phyloP scores from a whole-genome alignment of 192 early-diverging fungal genomes.

The Chytriomyces confervae region DNA sequence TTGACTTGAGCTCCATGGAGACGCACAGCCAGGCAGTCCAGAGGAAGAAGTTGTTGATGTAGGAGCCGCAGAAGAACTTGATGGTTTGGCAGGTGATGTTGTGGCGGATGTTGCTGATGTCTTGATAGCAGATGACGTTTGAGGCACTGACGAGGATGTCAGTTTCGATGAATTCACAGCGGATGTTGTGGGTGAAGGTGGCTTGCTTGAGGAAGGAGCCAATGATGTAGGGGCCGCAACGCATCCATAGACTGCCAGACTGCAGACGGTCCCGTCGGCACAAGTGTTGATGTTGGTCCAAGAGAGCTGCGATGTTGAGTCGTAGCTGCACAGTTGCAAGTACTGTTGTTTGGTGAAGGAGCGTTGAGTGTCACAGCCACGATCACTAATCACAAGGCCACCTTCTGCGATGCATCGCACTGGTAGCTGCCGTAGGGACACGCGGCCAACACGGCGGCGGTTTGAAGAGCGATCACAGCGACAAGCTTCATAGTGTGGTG shows the following conservation, averaged over 20 bases:
- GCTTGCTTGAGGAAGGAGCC: not conserved
- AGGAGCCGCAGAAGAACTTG: not conserved
- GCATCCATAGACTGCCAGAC: not conserved
- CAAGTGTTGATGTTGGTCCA: not conserved
- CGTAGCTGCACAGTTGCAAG: not conserved
- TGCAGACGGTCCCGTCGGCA: slow-evolving; percentile 1
- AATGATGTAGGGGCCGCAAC: not conserved
- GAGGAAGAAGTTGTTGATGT: not conserved
- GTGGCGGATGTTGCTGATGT: slow-evolving; percentile 11
- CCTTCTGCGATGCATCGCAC: too few relatives aligned
- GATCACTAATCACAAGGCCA: too few relatives aligned
- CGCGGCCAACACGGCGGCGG: too few relatives aligned
- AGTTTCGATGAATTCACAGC: slow-evolving; percentile 1
- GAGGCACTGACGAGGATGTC: not conserved
- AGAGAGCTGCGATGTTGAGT: not conserved
- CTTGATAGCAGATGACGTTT: not conserved
- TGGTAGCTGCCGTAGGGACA: too few relatives aligned
- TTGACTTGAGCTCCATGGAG: not conserved
- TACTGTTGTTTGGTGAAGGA: too few relatives aligned
- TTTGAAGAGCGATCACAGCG: too few relatives aligned
- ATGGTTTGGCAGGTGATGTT: not conserved
- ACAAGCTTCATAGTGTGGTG: too few relatives aligned
- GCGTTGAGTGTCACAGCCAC: too few relatives aligned
- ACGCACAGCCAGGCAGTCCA: not conserved
- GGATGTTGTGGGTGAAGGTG: not conserved